phyloP scores from a whole-genome alignment of 2,329 filamentous ascomycete genomes.

The Zymoseptoria brevis region DNA sequence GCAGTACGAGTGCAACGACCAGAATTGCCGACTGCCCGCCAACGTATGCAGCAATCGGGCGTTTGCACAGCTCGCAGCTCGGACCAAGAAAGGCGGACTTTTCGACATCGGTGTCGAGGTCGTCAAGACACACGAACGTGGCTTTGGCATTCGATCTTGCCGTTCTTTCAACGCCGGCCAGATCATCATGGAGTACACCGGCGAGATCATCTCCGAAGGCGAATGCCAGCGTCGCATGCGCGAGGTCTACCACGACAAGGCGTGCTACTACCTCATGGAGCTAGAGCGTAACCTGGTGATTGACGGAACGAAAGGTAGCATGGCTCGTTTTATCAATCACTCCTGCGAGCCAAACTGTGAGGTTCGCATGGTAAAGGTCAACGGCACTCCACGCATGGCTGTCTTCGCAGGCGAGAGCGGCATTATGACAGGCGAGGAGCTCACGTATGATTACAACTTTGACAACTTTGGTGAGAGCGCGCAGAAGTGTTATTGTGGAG shows the following conservation, averaged over 20 bases:
- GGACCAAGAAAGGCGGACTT: constrained; percentile 67
- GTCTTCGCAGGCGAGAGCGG: constrained; percentile 85
- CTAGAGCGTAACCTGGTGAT: constrained; percentile 99
- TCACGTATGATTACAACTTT: constrained; percentile 87
- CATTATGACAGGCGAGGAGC: constrained; percentile 89
- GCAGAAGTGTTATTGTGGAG: constrained; percentile 56
- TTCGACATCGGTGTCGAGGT: constrained; percentile 94
- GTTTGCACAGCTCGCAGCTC: constrained; percentile 70
- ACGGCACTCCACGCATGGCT: constrained; percentile 89
- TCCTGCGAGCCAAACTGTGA: constrained; percentile 93
- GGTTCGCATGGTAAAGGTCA: constrained; percentile 78
- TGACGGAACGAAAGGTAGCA: constrained; percentile 89
- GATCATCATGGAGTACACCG: constrained; percentile 97
- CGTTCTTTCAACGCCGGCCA: constrained; percentile 79
- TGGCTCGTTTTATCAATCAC: constrained; percentile 96
- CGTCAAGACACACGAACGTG: constrained; percentile 78
- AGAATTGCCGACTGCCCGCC: constrained; percentile 75
- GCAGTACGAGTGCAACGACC: constrained; percentile 91
- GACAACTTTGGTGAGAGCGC: constrained; percentile 36
- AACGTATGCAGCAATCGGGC: constrained; percentile 74
- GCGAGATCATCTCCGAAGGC: constrained; percentile 91
- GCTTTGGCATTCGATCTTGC: constrained; percentile 86
- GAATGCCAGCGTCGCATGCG: constrained; percentile 94
- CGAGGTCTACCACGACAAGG: constrained; percentile 85
- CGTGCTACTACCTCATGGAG: constrained; percentile 98